Evolutionary conservation across 257 asterid species (phyloP).

Genomic region (Solanum peruvianum): DNA sequence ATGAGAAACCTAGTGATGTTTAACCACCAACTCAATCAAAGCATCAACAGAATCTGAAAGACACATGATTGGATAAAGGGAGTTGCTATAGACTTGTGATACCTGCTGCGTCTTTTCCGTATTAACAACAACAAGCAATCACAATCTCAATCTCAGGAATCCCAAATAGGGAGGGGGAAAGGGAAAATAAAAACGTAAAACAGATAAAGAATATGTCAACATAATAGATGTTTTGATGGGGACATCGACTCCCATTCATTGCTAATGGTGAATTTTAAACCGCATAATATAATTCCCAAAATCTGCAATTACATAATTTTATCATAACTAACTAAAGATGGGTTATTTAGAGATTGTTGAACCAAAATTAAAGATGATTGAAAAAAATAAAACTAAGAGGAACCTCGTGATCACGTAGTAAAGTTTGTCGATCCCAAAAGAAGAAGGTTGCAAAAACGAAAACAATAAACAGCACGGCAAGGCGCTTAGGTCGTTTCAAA

Average conservation of each 20-base stretch:
- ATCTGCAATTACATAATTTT: background rate
- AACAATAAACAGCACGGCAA: slow-evolving; percentile 55
- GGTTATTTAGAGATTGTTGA: background rate
- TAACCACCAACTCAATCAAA: background rate
- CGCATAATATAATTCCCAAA: background rate
- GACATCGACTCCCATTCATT: background rate
- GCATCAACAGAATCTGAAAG: background rate
- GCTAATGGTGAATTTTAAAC: background rate
- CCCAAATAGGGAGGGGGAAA: background rate
- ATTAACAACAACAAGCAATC: background rate
- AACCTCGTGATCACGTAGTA: slow-evolving; percentile 91
- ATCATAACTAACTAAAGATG: background rate
- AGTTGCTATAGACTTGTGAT: background rate
- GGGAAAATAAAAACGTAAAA: background rate
- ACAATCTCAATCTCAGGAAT: background rate
- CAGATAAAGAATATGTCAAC: background rate
- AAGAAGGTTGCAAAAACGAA: slow-evolving; percentile 50
- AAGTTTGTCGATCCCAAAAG: slow-evolving; percentile 94
- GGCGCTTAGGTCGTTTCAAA: slow-evolving; percentile 85
- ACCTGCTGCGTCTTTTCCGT: background rate
- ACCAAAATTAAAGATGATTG: background rate
- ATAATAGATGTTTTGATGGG: background rate
- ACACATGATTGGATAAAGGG: background rate
- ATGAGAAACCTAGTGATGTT: background rate
- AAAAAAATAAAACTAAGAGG: background rate